Conservation (phyloP, 805 yeast species). For the Wickerhamiella cacticola region DNA sequence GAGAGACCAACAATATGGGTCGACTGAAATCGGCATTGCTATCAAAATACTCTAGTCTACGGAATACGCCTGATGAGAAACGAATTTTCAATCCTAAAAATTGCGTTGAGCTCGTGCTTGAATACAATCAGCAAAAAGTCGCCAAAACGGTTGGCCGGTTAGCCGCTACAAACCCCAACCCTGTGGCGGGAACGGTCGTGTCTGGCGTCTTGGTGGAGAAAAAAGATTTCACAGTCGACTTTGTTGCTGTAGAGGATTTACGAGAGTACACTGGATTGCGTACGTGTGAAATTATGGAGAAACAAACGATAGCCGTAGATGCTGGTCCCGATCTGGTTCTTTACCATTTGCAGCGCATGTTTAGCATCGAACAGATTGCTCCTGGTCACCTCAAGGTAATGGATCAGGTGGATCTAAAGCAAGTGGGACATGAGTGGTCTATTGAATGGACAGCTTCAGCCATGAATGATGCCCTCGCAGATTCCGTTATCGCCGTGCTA, state of each 20-base stretch:
- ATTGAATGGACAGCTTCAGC: conserved; percentile 87
- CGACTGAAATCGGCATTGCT: conserved; percentile 83
- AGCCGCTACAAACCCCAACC: conserved; percentile 38
- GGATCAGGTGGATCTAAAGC: conserved; percentile 46
- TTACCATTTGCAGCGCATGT: conserved; percentile 94
- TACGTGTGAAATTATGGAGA: conserved; percentile 71
- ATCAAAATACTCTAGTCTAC: conserved; percentile 69
- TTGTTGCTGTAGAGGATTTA: conserved; percentile 74
- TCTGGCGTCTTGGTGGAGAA: conserved; percentile 76
- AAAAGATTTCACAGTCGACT: conserved; percentile 74
- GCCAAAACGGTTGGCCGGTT: conserved; percentile 63
- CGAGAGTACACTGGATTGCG: conserved; percentile 80
- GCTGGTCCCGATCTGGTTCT: conserved; percentile 69
- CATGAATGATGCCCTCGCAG: conserved; percentile 88
- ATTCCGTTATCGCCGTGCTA: conserved; percentile 78
- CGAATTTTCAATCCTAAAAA: conserved; percentile 86
- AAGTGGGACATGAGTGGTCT: conserved; percentile 40
- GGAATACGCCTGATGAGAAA: conserved; percentile 80
- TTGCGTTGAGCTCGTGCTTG: conserved; percentile 64
- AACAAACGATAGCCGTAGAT: conserved; percentile 64
- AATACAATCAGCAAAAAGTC: conserved; percentile 69
- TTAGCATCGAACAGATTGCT: conserved; percentile 50
- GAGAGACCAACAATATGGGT: conserved; percentile 98
- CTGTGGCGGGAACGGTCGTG: conserved; percentile 34
- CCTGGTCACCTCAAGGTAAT: conserved; percentile 35